Percentiles rank a stretch among this genome's conserved stretches.
phyloP scores from a whole-genome alignment of 1,139 yeast species.

The Taiozyma onychis region DNA sequence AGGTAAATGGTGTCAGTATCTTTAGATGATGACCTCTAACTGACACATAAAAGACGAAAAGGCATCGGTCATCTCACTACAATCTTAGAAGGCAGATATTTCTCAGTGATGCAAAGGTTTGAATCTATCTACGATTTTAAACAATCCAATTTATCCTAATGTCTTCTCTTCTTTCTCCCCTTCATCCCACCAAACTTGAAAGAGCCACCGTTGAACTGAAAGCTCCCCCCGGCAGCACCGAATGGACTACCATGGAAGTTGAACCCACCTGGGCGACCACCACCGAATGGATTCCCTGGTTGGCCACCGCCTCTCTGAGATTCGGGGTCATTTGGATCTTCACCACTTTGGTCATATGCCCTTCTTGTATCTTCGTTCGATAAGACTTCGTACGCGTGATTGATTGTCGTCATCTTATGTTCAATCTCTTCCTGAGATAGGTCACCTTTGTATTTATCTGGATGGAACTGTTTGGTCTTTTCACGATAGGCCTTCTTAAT shows the following conservation, averaged over 20 bases:
- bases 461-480: slow-evolving; percentile 78
- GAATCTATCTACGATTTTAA: not conserved
- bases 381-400: slow-evolving; percentile 86
- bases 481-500: slow-evolving; percentile 79
- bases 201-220: slow-evolving; percentile 11
- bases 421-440: slow-evolving; percentile 68
- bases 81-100: not conserved
- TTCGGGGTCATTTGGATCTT: slow-evolving; percentile 49
- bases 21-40: too few relatives aligned
- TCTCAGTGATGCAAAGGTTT: not conserved
- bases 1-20: not conserved
- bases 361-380: slow-evolving; percentile 59
- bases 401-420: slow-evolving; percentile 83
- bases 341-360: slow-evolving; percentile 57
- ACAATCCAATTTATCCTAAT: not conserved
- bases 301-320: slow-evolving; percentile 8
- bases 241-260: slow-evolving; percentile 7
- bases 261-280: slow-evolving; percentile 4
- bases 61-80: too few relatives aligned
- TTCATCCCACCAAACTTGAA: slow-evolving; percentile 7
- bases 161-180: not conserved
- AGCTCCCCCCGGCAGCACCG: slow-evolving; percentile 11
- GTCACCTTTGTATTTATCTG: slow-evolving; percentile 79
- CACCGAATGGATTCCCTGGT: slow-evolving; percentile 4
- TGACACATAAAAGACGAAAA: too few relatives aligned